Evolutionary conservation across 2,329 filamentous ascomycete genomes (phyloP).

Genomic region (Botrytis cinerea): DNA sequence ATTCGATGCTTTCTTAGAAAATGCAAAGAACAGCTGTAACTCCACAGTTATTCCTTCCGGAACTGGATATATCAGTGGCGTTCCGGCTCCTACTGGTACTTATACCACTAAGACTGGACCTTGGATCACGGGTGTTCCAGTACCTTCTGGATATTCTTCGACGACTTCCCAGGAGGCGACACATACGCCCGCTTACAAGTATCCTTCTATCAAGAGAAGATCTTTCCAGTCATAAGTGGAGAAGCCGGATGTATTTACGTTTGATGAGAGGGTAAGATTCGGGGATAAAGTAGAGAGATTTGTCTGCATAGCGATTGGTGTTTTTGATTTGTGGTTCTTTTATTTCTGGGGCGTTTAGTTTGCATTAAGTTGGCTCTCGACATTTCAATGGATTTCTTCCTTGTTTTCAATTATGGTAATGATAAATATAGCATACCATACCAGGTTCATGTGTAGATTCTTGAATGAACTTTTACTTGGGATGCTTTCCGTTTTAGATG

Average conservation of each 20-base stretch:
- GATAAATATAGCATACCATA: neutral
- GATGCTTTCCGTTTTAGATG: neutral
- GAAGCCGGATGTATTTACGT: too few relatives aligned
- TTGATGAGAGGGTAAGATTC: neutral
- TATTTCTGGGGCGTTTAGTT: neutral
- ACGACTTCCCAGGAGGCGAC: neutral
- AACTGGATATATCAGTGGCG: neutral
- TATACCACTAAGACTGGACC: neutral
- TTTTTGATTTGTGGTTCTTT: neutral
- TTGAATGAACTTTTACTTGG: conserved; percentile 1
- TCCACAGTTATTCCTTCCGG: neutral
- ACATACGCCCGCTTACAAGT: neutral
- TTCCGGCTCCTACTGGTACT: neutral
- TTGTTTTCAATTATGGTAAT: neutral
- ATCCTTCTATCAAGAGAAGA: conserved; percentile 7
- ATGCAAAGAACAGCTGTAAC: neutral
- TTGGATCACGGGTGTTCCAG: neutral
- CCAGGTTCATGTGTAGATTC: neutral
- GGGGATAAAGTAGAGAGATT: neutral
- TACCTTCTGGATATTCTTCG: neutral
- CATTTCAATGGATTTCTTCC: neutral
- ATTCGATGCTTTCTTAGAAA: conserved; percentile 10
- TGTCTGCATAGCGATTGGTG: neutral
- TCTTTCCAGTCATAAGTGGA: neutral
- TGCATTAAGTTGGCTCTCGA: neutral